Base-by-base conservation (phyloP, 1,139 yeast genomes). In the Yamadazyma conglobata region DNA sequence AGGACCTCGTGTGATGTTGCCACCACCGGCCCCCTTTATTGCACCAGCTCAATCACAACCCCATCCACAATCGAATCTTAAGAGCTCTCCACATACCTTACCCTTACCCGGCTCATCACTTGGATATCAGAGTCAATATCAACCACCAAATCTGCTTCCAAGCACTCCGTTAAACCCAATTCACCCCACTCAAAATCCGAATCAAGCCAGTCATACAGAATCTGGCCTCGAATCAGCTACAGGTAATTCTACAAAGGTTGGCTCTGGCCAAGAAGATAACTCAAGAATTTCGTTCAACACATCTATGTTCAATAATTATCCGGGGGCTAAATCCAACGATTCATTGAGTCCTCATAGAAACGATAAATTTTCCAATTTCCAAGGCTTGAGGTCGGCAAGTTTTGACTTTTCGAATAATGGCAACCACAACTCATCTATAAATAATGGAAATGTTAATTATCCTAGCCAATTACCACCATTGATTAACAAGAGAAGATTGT, bases 201-300 rank as follows among this genome's bases (percentile, higher is more conserved):
- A n/a, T n/a, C n/a, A n/a, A n/a, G n/a, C n/a, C n/a, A n/a, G n/a
- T n/a, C n/a, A n/a, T n/a, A n/a, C n/a, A n/a, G n/a, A n/a, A n/a
- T n/a, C n/a, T n/a, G n/a, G n/a, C n/a, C n/a, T n/a, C n/a, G n/a
- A n/a, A n/a, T n/a, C n/a, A n/a, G n/a, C n/a, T n/a, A n/a, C n/a
- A n/a, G n/a, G n/a, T n/a, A n/a, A n/a, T n/a, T n/a, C n/a, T n/a
- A n/a, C n/a, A n/a, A n/a, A n/a, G 27, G 32, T 34, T 11, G 27
- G 25, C 6, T 24, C 35, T 10, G 15, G 22, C 27, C 26, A 32
- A 34, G 24, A 20, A 25, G 20, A 17, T 27, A 22, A 25, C 33
- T 8, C 49, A 40, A 25, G 44, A 25, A 56, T 47, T 17, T 48
- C 67, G 15, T 64, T 64, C 47, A 64, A 64, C 32, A 64, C 71